Percentiles rank a stretch among this genome's conserved stretches.
Evolutionary conservation across 371 early-diverging fungal species (phyloP).

Genomic region (Lichtheimia ornata): DNA sequence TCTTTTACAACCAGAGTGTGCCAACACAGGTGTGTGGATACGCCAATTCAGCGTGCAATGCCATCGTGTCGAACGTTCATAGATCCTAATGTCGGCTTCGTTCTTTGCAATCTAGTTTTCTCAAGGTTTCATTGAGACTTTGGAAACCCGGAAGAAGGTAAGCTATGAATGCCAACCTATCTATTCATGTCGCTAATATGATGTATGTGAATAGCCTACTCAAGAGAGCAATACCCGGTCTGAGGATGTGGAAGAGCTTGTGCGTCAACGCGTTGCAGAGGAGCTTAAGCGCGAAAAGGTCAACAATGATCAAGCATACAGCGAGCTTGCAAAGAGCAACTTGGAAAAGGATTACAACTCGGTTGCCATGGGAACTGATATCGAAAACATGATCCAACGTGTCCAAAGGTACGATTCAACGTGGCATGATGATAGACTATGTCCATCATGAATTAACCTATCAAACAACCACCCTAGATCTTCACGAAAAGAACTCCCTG

Average conservation of each 20-base stretch:
- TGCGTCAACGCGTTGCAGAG: slow-evolving; percentile 46
- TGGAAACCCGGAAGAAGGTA: slow-evolving; percentile 36
- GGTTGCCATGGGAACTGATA: slow-evolving; percentile 45
- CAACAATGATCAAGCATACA: slow-evolving; percentile 33
- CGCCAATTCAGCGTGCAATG: not conserved
- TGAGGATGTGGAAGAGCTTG: slow-evolving; percentile 45
- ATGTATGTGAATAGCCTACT: slow-evolving; percentile 2
- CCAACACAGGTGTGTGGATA: slow-evolving; percentile 39
- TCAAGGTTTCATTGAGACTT: slow-evolving; percentile 35
- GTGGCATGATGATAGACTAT: too few relatives aligned
- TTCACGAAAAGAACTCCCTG: slow-evolving; percentile 39
- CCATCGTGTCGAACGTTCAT: too few relatives aligned
- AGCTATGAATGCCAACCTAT: not conserved
- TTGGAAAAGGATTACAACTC: slow-evolving; percentile 50
- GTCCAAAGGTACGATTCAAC: slow-evolving; percentile 36
- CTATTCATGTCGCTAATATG: not conserved
- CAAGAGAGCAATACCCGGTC: slow-evolving; percentile 18
- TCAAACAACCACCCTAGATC: slow-evolving; percentile 23
- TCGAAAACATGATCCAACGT: slow-evolving; percentile 47
- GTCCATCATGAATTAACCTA: too few relatives aligned
- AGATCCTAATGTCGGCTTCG: too few relatives aligned
- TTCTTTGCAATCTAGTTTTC: slow-evolving; percentile 26
- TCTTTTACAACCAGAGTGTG: slow-evolving; percentile 49
- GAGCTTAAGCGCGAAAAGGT: slow-evolving; percentile 36
- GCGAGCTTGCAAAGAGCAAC: slow-evolving; percentile 41